phyloP scores from a whole-genome alignment of 371 early-diverging fungal species.

The Mortierella sp. region DNA sequence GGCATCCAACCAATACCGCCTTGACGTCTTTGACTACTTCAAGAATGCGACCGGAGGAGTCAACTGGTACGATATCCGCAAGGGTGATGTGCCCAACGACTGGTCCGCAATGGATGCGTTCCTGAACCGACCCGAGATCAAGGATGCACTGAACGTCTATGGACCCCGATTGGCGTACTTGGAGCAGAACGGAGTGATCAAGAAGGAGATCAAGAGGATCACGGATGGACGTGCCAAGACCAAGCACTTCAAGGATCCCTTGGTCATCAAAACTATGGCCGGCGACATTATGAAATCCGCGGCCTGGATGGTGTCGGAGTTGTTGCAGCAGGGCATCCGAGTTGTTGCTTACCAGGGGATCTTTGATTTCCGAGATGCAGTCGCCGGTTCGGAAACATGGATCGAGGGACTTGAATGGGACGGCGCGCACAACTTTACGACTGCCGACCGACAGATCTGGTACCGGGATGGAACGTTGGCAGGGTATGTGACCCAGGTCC shows the following conservation, averaged over 20 bases:
- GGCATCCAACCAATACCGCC: slow-evolving; percentile 58
- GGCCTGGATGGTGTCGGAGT: slow-evolving; percentile 60
- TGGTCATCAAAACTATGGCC: slow-evolving; percentile 58
- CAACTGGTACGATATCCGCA: slow-evolving; percentile 78
- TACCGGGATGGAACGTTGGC: slow-evolving; percentile 54
- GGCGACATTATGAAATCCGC: slow-evolving; percentile 73
- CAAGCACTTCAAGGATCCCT: slow-evolving; percentile 59
- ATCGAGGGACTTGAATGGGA: slow-evolving; percentile 71
- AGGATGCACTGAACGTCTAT: slow-evolving; percentile 64
- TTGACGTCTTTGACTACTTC: slow-evolving; percentile 67
- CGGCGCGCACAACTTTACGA: slow-evolving; percentile 59
- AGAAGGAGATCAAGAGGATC: slow-evolving; percentile 26
- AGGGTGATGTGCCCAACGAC: slow-evolving; percentile 64
- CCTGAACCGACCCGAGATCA: slow-evolving; percentile 61
- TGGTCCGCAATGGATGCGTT: slow-evolving; percentile 67
- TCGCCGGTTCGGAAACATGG: slow-evolving; percentile 69
- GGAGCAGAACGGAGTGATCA: slow-evolving; percentile 25
- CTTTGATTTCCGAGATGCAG: slow-evolving; percentile 81
- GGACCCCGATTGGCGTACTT: slow-evolving; percentile 33
- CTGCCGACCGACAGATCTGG: slow-evolving; percentile 60
- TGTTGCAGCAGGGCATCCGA: slow-evolving; percentile 59
- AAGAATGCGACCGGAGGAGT: slow-evolving; percentile 69
- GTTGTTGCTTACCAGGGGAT: slow-evolving; percentile 57
- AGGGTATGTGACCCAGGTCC: slow-evolving; percentile 66
- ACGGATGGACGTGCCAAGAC: slow-evolving; percentile 38